Base-by-base conservation (phyloP, 1,284 basidiomycete species). In the Cutaneotrichosporon curvatum region DNA sequence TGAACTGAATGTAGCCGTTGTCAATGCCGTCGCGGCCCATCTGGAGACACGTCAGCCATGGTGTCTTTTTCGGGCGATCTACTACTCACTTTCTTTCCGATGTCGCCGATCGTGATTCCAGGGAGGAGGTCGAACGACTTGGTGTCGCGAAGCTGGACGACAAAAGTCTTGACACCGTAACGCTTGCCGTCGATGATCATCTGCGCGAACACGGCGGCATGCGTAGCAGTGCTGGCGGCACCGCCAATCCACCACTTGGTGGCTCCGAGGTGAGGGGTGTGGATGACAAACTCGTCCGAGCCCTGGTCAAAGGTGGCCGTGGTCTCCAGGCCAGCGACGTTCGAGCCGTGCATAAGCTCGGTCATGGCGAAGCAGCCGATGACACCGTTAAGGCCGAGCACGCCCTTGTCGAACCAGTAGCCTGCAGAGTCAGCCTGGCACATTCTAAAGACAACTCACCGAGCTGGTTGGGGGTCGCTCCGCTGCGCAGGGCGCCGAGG, bases 1-100 rank as follows among this genome's bases (percentile, higher is more conserved):
- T 81, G 61, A 97, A 86, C 73, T 92, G 82, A 54, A 97, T 80
- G 43, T 79, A 76, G 50, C 81, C 84, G 58, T 81, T 78, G 76
- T 89, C 86, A 47, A 98, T 82, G 51, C 77, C 77, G 56, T 78
- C 76, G 30, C 77, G 64, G 28, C 78, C 78, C 77, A 79, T 78
- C 70, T 40, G 30, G 9, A 3, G 25, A n/a, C n/a, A n/a, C n/a
- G 39, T 31, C 23, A 38, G 37, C 37, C 16, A 28, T 28, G 25
- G 7, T 28, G 25, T 7, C 25, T 7, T 12, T 28, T 7, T 28
- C 25, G 25, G 12, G 25, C 25, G 25, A 7, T 12, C 8, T 28
- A 7, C 7, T 4, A 28, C 39, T 40, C 28, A 40, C 39, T 32
- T 79, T 79, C 61, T 76, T 78, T 28, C 78, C 77, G 48, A 79